Evolutionary conservation across 225 moss, liverwort and hornwort genomes (phyloP).

Genomic region (Ulota crispa): DNA sequence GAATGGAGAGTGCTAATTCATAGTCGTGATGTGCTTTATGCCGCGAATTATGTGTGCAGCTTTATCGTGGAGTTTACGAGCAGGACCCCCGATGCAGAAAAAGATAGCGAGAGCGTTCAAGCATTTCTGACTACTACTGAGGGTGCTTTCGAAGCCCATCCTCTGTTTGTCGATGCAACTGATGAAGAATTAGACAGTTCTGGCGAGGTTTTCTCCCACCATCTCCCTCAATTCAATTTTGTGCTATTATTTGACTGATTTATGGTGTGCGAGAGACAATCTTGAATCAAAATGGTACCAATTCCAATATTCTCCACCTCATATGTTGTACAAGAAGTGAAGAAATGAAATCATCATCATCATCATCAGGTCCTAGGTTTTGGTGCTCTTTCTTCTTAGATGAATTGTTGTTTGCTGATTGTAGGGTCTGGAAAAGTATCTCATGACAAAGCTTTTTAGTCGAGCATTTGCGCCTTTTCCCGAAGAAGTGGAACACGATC

Average conservation of each 20-base stretch:
- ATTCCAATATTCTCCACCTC: not conserved
- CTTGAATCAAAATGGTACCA: not conserved
- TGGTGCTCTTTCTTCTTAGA: conserved; percentile 6
- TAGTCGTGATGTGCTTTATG: conserved; percentile 12
- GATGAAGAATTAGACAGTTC: conserved; percentile 93
- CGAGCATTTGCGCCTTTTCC: conserved; percentile 84
- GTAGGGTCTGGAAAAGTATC: conserved; percentile 96
- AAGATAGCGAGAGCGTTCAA: conserved; percentile 90
- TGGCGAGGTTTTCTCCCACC: conserved; percentile 65
- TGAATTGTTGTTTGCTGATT: conserved; percentile 24
- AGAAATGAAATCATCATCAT: not conserved
- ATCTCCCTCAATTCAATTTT: conserved; percentile 9
- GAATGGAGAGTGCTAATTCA: conserved; percentile 12
- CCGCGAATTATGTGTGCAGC: conserved; percentile 50
- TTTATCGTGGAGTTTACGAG: conserved; percentile 81
- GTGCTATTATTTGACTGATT: conserved; percentile 11
- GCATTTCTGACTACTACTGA: conserved; percentile 76
- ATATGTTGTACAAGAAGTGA: not conserved
- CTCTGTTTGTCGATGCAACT: conserved; percentile 87
- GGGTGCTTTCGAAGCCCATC: conserved; percentile 85
- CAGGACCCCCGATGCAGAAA: conserved; percentile 79
- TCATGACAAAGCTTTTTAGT: conserved; percentile 91
- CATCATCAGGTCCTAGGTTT: not conserved
- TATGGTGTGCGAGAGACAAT: conserved; percentile 12
- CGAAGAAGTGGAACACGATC: conserved; percentile 81